Base-by-base conservation (phyloP, 2,329 filamentous ascomycete genomes). In the Diaporthe ampelina region DNA sequence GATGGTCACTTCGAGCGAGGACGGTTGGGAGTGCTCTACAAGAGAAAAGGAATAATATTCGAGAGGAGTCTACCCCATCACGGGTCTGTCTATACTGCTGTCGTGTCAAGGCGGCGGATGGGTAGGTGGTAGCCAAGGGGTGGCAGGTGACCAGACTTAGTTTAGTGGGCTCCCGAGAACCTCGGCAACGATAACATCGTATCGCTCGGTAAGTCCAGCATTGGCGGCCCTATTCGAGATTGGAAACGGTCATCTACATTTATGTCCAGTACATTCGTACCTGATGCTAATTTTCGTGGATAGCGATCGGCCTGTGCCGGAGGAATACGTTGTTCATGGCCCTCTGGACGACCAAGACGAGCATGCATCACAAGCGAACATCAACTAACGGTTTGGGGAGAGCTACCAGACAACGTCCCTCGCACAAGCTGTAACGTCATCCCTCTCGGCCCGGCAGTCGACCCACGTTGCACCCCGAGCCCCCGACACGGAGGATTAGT, bases 121-220 rank as follows among this genome's bases (percentile, higher is more conserved):
- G 8, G 37, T 59, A 19, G 37, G 29, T 59, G 32, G 50, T 45
- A 45, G 52, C 67, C 57, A 57, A 37, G 50, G 67, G 48, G 35
- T 43, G 67, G 54, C 54, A 57, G 52, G 24, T 56, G 48, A 50
- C 56, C 58, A 72, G 59, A 8, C 57, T 70, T 54, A 40, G 43
- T 72, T 63, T 63, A 72, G 70, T 63, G 57, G 70, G 70, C 63
- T 63, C 57, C 69, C 70, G 70, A 63, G 70, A 43, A 72, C 70
- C 70, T 72, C 70, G 70, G 70, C 70, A 72, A 52, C 29, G 37
- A 72, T 45, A 54, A 4, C 56, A 63, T 63, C 58, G 57, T 24
- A 71, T 71, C 56, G n/a, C 32, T 37, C 48, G 21, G 32, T 26
- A 4, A 24, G 45, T 26, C 37, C 26, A 15, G 45, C 63, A 26